phyloP scores from a whole-genome alignment of 257 asterid genomes.

The Solanum chmielewskii region DNA sequence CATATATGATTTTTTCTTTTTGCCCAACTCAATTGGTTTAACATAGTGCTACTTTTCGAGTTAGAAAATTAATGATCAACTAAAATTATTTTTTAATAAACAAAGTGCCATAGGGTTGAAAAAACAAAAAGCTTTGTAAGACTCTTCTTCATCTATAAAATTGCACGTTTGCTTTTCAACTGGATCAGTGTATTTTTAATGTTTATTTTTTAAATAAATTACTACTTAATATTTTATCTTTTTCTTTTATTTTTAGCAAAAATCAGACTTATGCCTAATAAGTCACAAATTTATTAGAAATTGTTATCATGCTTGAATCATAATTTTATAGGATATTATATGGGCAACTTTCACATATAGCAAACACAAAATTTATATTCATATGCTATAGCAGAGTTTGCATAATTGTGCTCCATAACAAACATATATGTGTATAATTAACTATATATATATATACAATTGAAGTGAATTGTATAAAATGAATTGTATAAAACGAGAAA shows the following conservation, averaged over 20 bases:
- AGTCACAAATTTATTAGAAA: not conserved
- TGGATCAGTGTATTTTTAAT: not conserved
- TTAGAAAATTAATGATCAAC: conserved; percentile 13
- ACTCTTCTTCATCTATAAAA: conserved; percentile 5
- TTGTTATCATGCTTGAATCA: not conserved
- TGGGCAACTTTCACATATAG: no score
- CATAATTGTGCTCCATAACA: no score
- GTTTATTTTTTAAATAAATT: no score
- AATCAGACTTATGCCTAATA: not conserved
- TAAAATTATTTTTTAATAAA: not conserved
- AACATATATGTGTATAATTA: no score
- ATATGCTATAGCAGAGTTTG: no score
- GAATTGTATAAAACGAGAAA: no score
- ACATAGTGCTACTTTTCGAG: conserved; percentile 25
- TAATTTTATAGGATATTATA: no score
- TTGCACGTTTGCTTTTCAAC: not conserved
- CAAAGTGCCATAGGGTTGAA: not conserved
- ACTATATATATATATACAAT: no score
- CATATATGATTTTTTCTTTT: conserved; percentile 7
- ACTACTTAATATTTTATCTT: no score
- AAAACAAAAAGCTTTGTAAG: not conserved
- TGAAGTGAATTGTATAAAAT: no score
- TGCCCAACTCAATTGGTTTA: conserved; percentile 19
- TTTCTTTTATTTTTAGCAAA: no score
- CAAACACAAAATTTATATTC: no score